Evolutionary conservation across 768 basidiomycete species (phyloP).

Genomic region (Mrakia blollopis): DNA sequence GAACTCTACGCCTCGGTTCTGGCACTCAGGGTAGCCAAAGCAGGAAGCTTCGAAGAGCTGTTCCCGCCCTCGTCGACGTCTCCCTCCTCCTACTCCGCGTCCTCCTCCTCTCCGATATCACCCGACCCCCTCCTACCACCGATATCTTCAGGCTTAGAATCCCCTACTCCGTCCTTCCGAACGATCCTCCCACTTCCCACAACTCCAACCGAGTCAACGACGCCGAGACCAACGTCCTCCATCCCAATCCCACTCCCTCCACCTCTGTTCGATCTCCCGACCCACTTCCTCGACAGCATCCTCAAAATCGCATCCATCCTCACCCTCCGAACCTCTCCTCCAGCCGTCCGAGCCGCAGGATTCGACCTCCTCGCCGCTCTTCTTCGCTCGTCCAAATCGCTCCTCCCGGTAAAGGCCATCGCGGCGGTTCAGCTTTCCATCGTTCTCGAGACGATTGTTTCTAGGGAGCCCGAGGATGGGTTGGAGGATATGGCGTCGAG

Average conservation of each 20-base stretch:
- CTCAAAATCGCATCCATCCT: constrained; percentile 16
- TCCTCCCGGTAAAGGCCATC: not conserved
- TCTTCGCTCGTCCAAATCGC: not conserved
- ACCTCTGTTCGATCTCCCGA: not conserved
- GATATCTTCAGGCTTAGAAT: not conserved
- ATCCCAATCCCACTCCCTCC: not conserved
- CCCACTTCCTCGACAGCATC: constrained; percentile 5
- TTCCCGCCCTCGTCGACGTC: not conserved
- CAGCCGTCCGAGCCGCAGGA: constrained; percentile 6
- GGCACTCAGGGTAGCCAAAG: not conserved
- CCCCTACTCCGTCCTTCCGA: not conserved
- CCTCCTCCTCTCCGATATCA: not conserved
- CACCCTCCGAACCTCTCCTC: not conserved
- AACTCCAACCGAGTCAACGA: not conserved
- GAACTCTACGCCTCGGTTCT: not conserved
- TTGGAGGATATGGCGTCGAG: constrained; percentile 10
- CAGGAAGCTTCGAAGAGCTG: not conserved
- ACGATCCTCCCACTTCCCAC: not conserved
- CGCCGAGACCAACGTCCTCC: not conserved
- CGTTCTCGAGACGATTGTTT: constrained; percentile 10
- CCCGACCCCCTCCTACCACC: not conserved
- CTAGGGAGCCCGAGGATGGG: not conserved
- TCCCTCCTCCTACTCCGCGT: not conserved
- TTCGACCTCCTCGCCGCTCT: constrained; percentile 12
- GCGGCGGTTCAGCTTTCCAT: constrained; percentile 2